Evolutionary conservation across 345 rosid species (phyloP).

Genomic region (Laguncularia racemosa): DNA sequence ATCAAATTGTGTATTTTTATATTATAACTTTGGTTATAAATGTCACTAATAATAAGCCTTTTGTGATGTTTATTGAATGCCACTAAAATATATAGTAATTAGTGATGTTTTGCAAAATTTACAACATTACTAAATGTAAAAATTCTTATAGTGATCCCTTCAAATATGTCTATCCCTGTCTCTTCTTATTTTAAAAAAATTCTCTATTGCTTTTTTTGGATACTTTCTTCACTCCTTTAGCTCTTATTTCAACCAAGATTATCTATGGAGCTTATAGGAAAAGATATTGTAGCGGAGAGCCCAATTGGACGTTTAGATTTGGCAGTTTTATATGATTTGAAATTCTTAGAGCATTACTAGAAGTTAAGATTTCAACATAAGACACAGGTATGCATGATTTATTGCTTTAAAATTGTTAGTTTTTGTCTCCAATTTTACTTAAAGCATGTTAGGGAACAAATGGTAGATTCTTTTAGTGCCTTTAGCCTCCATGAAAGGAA

Average conservation of each 20-base stretch:
- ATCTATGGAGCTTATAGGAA: conserved; percentile 33
- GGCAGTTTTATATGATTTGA: conserved; percentile 85
- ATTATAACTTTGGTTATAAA: no score
- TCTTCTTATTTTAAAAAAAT: no score
- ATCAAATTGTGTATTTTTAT: no score
- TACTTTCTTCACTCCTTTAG: neutral
- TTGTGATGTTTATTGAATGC: no score
- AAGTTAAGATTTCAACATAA: conserved; percentile 69
- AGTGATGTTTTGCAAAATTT: no score
- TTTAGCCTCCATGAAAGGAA: conserved; percentile 75
- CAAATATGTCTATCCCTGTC: no score
- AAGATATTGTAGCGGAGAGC: conserved; percentile 68
- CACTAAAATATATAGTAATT: no score
- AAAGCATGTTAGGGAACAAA: neutral
- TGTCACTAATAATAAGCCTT: no score
- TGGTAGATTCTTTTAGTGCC: conserved; percentile 77
- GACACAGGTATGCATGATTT: conserved; percentile 49
- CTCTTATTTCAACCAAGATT: conserved; percentile 4
- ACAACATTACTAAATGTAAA: no score
- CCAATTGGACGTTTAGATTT: conserved; percentile 78
- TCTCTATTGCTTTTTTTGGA: no score
- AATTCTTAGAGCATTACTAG: conserved; percentile 87
- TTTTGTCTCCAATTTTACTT: neutral
- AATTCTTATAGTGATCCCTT: no score
- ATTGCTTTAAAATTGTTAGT: neutral